phyloP scores from a whole-genome alignment of 176 grass and related monocot genomes.

The Phoenix roebelenii region DNA sequence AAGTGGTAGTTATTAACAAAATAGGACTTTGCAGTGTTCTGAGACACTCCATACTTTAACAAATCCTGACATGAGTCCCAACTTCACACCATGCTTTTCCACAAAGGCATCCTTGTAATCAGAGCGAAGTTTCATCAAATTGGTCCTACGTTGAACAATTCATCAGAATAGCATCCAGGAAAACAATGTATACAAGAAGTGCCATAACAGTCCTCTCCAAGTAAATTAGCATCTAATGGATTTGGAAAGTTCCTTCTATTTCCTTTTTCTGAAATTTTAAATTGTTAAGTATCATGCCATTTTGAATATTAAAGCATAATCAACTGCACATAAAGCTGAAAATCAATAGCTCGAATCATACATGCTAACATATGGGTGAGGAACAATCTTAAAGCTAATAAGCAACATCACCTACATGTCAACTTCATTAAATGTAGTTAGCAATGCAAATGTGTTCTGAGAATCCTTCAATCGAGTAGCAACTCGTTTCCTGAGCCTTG shows the following conservation, averaged over 20 bases:
- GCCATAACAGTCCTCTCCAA: too few species aligned
- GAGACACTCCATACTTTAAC: constrained; percentile 46
- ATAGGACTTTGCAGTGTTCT: too few species aligned
- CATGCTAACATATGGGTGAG: not conserved
- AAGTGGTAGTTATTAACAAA: too few species aligned
- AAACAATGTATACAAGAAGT: not conserved
- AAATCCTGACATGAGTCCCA: constrained; percentile 98
- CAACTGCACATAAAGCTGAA: too few species aligned
- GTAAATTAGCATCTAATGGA: too few species aligned
- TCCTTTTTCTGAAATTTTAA: too few species aligned
- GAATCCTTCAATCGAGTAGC: constrained; percentile 97
- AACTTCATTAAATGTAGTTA: constrained; percentile 99
- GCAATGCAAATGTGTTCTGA: constrained; percentile 95
- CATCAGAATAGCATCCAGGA: not conserved
- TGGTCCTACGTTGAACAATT: constrained; percentile 46
- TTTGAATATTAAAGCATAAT: too few species aligned
- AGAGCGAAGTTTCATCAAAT: constrained; percentile 96
- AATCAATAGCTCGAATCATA: too few species aligned
- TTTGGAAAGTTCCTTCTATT: too few species aligned
- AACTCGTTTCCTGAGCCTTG: constrained; percentile 90
- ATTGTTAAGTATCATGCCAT: too few species aligned
- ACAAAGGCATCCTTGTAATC: constrained; percentile 95
- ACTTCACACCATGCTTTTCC: constrained; percentile 82
- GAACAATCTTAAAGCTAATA: not conserved
- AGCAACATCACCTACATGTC: constrained; percentile 65